Evolutionary conservation across 2,329 filamentous ascomycete genomes (phyloP).

Genomic region (Tolypocladium nubicola): DNA sequence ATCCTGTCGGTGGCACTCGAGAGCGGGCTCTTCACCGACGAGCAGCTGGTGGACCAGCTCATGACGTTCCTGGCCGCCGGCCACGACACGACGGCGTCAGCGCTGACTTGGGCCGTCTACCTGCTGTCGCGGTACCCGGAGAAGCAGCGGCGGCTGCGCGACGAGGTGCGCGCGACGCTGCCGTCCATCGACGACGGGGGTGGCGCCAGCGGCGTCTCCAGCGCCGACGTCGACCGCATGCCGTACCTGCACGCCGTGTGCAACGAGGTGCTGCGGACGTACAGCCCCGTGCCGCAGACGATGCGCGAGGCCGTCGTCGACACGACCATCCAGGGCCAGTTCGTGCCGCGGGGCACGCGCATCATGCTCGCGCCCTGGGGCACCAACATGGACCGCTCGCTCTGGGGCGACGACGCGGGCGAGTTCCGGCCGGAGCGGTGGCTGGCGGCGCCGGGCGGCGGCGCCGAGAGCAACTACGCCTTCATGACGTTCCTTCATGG

Average conservation of each 20-base stretch:
- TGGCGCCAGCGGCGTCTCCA: slow-evolving; percentile 35
- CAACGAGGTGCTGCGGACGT: slow-evolving; percentile 66
- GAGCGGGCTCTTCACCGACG: slow-evolving; percentile 65
- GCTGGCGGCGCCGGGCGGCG: slow-evolving; percentile 56
- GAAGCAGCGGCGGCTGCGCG: slow-evolving; percentile 55
- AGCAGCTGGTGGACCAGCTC: slow-evolving; percentile 75
- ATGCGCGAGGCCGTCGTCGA: slow-evolving; percentile 54
- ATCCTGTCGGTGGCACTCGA: slow-evolving; percentile 74
- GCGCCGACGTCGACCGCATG: slow-evolving; percentile 54
- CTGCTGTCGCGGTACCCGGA: slow-evolving; percentile 55
- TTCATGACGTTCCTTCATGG: slow-evolving; percentile 80
- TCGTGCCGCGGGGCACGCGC: slow-evolving; percentile 59
- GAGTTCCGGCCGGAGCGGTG: slow-evolving; percentile 74
- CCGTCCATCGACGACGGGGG: slow-evolving; percentile 32
- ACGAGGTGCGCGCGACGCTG: slow-evolving; percentile 53
- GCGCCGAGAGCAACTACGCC: slow-evolving; percentile 65
- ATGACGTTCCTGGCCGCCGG: slow-evolving; percentile 84
- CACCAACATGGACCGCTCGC: slow-evolving; percentile 54
- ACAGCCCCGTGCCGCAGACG: slow-evolving; percentile 61
- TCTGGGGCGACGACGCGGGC: slow-evolving; percentile 69
- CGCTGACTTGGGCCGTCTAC: slow-evolving; percentile 68
- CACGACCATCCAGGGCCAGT: slow-evolving; percentile 53
- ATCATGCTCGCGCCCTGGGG: slow-evolving; percentile 56
- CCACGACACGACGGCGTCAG: slow-evolving; percentile 68
- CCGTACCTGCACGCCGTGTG: slow-evolving; percentile 74